phyloP scores from a whole-genome alignment of 2,329 filamentous ascomycete species.

The Endocalyx cinctus region DNA sequence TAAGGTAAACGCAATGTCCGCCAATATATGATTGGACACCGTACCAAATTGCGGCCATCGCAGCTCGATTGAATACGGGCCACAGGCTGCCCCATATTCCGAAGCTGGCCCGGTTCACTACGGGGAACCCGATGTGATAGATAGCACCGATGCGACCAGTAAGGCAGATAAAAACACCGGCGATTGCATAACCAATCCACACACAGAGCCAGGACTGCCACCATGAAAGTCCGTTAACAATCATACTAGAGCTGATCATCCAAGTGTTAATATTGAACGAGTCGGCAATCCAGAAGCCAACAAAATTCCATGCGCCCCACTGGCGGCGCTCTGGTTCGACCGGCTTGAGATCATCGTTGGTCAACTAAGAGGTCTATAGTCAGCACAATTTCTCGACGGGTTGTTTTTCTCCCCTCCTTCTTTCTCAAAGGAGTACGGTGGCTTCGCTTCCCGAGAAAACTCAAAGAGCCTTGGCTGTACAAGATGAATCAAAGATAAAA shows the following conservation, averaged over 20 bases:
- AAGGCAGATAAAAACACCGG: conserved; percentile 68
- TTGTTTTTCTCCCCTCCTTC: no score
- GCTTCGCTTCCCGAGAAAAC: no score
- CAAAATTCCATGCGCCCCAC: conserved; percentile 86
- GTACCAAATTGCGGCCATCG: conserved; percentile 83
- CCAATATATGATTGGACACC: conserved; percentile 84
- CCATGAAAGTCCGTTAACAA: conserved; percentile 74
- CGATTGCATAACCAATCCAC: conserved; percentile 78
- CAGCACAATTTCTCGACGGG: no score
- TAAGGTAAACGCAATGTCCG: conserved; percentile 77
- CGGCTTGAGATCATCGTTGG: conserved; percentile 75
- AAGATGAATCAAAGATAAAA: conserved; percentile 1
- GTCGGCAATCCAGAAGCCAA: conserved; percentile 82
- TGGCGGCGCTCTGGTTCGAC: conserved; percentile 75
- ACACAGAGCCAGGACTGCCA: conserved; percentile 91
- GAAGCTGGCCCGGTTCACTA: conserved; percentile 72
- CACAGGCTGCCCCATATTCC: conserved; percentile 86
- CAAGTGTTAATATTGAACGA: conserved; percentile 88
- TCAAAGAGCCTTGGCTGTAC: no score
- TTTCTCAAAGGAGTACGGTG: no score
- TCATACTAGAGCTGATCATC: conserved; percentile 88
- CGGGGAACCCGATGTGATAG: conserved; percentile 88
- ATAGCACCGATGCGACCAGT: conserved; percentile 80
- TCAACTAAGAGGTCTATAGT: no score
- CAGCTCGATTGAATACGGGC: conserved; percentile 86